Conservation (phyloP, 1,139 yeast genomes). For the Blastobotrys serpentis region DNA sequence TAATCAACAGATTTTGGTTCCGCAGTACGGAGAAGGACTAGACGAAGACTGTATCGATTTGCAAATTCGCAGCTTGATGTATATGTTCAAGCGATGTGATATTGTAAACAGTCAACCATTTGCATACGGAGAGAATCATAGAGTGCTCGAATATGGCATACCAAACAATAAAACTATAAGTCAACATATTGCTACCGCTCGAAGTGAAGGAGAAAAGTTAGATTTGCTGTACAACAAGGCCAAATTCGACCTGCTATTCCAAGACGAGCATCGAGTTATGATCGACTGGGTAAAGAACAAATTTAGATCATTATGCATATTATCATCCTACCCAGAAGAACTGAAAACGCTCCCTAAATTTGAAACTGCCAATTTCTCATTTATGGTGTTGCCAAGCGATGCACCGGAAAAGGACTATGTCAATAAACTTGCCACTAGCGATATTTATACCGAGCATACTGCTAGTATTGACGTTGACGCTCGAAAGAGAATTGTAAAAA, state of each 20-base stretch:
- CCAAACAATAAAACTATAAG: neutral
- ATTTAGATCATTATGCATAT: slow-evolving; percentile 57
- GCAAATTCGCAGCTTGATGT: slow-evolving; percentile 56
- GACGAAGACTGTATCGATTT: slow-evolving; percentile 56
- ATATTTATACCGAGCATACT: slow-evolving; percentile 55
- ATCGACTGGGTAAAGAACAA: slow-evolving; percentile 65
- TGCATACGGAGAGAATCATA: slow-evolving; percentile 16
- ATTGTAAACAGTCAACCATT: slow-evolving; percentile 46
- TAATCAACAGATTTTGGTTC: slow-evolving; percentile 37
- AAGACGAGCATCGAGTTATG: slow-evolving; percentile 56
- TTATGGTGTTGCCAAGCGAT: slow-evolving; percentile 46
- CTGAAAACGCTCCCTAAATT: slow-evolving; percentile 33
- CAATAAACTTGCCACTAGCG: slow-evolving; percentile 42
- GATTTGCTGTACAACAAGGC: slow-evolving; percentile 54
- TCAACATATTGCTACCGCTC: neutral
- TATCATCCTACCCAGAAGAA: slow-evolving; percentile 48
- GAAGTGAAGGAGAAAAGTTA: slow-evolving; percentile 42
- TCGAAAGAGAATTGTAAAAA: slow-evolving; percentile 36
- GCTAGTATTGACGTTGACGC: slow-evolving; percentile 33
- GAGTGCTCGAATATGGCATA: slow-evolving; percentile 19
- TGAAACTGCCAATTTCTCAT: slow-evolving; percentile 31
- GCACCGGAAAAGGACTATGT: slow-evolving; percentile 48
- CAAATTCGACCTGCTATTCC: slow-evolving; percentile 45
- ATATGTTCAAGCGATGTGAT: slow-evolving; percentile 54
- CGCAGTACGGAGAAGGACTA: slow-evolving; percentile 49